Evolutionary conservation across 345 rosid species (phyloP).

Genomic region (Salix arbutifolia): DNA sequence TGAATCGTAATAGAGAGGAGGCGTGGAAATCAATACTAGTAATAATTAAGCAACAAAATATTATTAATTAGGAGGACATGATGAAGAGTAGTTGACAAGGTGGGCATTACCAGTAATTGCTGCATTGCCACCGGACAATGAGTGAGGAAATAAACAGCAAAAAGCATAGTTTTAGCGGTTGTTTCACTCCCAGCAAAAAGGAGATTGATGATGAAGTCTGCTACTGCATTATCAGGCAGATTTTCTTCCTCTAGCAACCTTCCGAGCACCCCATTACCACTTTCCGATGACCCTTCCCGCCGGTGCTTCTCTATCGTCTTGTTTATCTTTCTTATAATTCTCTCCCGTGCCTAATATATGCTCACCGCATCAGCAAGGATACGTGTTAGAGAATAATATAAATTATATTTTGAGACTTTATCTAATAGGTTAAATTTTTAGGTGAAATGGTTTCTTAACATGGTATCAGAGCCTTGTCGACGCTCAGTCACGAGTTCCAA

Average conservation of each 20-base stretch:
- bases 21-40: not conserved
- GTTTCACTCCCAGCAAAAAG: slow-evolving; percentile 91
- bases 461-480: too few relatives aligned
- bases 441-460: too few relatives aligned
- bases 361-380: not conserved
- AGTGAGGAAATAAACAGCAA: slow-evolving; percentile 74
- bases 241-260: slow-evolving; percentile 65
- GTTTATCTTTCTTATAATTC: slow-evolving; percentile 60
- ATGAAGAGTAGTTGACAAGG: not conserved
- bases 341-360: slow-evolving; percentile 52
- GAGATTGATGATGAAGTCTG: slow-evolving; percentile 81
- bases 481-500: too few relatives aligned
- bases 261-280: slow-evolving; percentile 55
- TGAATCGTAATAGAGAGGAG: too few relatives aligned
- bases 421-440: too few relatives aligned
- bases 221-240: slow-evolving; percentile 55
- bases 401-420: too few relatives aligned
- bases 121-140: slow-evolving; percentile 57
- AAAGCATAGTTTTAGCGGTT: slow-evolving; percentile 78
- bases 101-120: slow-evolving; percentile 44
- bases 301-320: slow-evolving; percentile 37
- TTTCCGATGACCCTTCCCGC: slow-evolving; percentile 22
- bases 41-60: not conserved
- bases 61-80: not conserved
- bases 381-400: too few relatives aligned